Conservation (phyloP, 177 flowering plant genomes). For the Vitis hybrid region DNA sequence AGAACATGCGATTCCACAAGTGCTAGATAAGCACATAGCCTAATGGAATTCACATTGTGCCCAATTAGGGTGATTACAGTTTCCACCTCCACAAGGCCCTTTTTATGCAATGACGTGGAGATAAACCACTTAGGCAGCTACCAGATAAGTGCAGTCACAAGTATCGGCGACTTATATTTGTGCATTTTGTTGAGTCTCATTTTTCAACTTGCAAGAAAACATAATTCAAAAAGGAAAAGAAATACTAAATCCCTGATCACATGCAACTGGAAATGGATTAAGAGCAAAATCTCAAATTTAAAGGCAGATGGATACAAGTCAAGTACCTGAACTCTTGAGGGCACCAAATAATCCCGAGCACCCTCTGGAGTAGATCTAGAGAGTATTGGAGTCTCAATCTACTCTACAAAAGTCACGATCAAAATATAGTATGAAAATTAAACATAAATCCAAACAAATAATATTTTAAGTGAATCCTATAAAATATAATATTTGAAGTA, state of each 20-base stretch:
- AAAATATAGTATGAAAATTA: conserved; percentile 14
- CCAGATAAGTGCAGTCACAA: too few species aligned
- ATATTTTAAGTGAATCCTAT: not conserved
- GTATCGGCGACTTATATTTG: too few species aligned
- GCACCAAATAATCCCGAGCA: conserved; percentile 97
- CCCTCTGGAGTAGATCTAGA: conserved; percentile 98
- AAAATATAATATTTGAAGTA: not conserved
- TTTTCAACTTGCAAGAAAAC: too few species aligned
- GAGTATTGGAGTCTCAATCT: conserved; percentile 98
- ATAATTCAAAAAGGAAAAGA: too few species aligned
- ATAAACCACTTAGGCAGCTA: too few species aligned
- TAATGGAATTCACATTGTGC: too few species aligned
- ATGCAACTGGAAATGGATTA: not conserved
- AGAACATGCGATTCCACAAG: too few species aligned
- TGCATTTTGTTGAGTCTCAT: too few species aligned
- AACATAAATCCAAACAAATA: not conserved
- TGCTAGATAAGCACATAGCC: too few species aligned
- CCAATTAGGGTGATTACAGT: too few species aligned
- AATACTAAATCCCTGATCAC: not conserved
- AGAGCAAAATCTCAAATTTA: not conserved
- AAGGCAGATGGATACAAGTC: conserved; percentile 1
- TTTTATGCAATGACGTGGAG: too few species aligned
- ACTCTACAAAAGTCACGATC: conserved; percentile 54
- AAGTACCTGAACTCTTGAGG: conserved; percentile 94
- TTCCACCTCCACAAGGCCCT: too few species aligned